Evolutionary conservation across 345 rosid genomes (phyloP).

Genomic region (Moricandia moricandioides): DNA sequence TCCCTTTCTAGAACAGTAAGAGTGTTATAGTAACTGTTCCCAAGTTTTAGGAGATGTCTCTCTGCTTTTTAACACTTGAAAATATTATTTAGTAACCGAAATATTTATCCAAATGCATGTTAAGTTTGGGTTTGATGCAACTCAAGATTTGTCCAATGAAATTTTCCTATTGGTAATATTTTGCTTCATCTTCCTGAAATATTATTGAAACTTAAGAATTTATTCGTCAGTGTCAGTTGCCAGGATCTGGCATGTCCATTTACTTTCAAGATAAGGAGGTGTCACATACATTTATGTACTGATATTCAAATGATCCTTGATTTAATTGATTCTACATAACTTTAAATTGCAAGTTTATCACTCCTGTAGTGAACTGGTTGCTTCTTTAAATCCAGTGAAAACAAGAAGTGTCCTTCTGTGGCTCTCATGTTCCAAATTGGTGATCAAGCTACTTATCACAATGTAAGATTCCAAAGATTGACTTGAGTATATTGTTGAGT

Average conservation of each 20-base stretch:
- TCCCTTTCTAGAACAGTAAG: neutral
- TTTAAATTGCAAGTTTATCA: conserved; percentile 22
- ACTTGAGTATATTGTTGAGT: neutral
- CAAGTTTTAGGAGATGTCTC: neutral
- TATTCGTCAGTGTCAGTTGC: neutral
- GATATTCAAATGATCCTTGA: neutral
- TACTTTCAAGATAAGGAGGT: neutral
- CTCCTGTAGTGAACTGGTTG: conserved; percentile 18
- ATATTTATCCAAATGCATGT: neutral
- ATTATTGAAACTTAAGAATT: conserved; percentile 4
- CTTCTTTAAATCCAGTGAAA: conserved; percentile 54
- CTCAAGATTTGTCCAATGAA: too few species aligned
- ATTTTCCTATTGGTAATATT: neutral
- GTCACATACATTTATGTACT: neutral
- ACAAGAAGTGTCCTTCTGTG: conserved; percentile 74
- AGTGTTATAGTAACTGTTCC: neutral
- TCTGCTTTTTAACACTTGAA: conserved; percentile 1
- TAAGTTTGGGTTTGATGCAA: neutral
- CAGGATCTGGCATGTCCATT: conserved; percentile 15
- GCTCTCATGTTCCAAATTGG: conserved; percentile 96
- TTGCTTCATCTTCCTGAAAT: neutral
- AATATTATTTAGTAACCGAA: neutral
- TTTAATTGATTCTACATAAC: neutral
- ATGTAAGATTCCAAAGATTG: conserved; percentile 46
- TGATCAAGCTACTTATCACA: conserved; percentile 76